Conservation (phyloP, 2,329 filamentous ascomycete genomes). For the Penicillium sp. region DNA sequence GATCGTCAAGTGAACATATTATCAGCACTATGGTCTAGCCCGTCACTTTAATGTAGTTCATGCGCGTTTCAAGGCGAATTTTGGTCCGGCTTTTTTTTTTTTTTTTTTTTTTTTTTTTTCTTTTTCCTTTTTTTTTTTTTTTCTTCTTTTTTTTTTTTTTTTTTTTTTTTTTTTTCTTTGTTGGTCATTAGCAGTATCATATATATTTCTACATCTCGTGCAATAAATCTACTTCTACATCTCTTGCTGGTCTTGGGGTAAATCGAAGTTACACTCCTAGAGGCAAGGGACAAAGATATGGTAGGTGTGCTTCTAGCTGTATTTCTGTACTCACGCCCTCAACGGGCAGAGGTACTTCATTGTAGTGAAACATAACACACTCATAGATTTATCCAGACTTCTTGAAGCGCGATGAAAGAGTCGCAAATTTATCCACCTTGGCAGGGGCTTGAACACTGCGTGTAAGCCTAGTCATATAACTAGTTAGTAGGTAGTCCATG, state of each 20-base stretch:
- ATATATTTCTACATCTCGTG: background rate
- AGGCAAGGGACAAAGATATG: background rate
- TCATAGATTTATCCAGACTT: conserved; percentile 45
- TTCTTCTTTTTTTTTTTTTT: too few relatives aligned
- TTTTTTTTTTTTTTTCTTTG: conserved; percentile 3
- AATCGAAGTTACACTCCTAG: background rate
- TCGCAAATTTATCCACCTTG: conserved; percentile 63
- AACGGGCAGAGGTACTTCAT: background rate
- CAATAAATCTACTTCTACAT: too few relatives aligned
- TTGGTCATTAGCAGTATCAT: background rate
- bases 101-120: too few relatives aligned
- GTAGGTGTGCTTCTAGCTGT: background rate
- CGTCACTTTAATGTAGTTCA: conserved; percentile 8
- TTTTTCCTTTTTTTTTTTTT: too few relatives aligned
- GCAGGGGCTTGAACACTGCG: conserved; percentile 58
- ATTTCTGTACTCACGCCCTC: background rate
- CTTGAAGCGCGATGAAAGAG: conserved; percentile 73
- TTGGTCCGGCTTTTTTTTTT: too few relatives aligned
- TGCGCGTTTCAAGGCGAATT: conserved; percentile 17
- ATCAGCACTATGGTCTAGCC: background rate
- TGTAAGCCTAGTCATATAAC: conserved; percentile 54
- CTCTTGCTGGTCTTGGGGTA: background rate
- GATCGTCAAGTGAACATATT: conserved; percentile 6
- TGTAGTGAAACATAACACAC: background rate
- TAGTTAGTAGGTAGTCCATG: conserved; percentile 15